Percentiles rank a stretch among this genome's conserved stretches.
phyloP scores from a whole-genome alignment of 192 early-diverging fungal genomes.

The Funneliformis mosseae region DNA sequence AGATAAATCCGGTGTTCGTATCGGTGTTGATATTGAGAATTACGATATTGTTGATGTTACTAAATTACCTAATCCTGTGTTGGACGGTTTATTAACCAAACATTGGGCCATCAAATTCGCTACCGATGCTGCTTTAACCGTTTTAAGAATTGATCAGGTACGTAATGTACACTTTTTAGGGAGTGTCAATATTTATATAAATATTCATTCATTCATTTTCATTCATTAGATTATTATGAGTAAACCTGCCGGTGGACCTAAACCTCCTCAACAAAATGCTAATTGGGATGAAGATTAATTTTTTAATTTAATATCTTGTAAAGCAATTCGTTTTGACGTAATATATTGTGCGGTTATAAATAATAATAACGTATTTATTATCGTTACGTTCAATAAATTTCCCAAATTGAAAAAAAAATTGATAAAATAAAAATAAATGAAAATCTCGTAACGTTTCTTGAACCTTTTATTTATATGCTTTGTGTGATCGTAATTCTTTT shows the following conservation, averaged over 20 bases:
- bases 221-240: conserved; percentile 89
- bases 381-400: too few species aligned
- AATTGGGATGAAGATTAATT: conserved; percentile 87
- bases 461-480: too few species aligned
- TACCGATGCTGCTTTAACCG: conserved; percentile 88
- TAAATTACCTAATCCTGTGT: conserved; percentile 53
- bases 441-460: too few species aligned
- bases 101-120: conserved; percentile 89
- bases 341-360: too few species aligned
- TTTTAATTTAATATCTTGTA: too few species aligned
- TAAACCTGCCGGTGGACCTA: conserved; percentile 94
- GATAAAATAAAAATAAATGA: too few species aligned
- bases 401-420: too few species aligned
- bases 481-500: too few species aligned
- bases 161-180: neutral
- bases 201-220: neutral
- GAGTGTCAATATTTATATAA: neutral
- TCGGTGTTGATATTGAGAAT: conserved; percentile 69
- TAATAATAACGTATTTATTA: too few species aligned
- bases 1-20: conserved; percentile 75
- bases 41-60: conserved; percentile 73
- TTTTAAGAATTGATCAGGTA: conserved; percentile 94
- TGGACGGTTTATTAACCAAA: conserved; percentile 83
- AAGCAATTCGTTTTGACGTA: too few species aligned
- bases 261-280: conserved; percentile 82